These are phyloP conservation scores for Thecaphora thlaspeos DNA, from an alignment of 1,284 basidiomycete genomes.

Conservation along the genomic window DNA sequence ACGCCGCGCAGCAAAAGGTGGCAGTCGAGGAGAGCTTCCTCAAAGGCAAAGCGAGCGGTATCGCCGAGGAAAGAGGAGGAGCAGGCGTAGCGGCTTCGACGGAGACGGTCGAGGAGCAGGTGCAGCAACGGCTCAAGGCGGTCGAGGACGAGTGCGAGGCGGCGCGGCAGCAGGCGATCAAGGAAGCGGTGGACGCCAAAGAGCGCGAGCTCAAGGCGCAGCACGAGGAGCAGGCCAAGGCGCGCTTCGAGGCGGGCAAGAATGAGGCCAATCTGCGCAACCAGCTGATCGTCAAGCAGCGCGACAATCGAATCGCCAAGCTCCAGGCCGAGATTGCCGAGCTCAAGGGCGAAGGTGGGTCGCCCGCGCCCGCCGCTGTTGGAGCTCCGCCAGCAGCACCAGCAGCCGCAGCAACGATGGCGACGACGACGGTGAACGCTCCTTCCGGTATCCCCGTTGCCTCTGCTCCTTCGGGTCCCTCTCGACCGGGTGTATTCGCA, in stretches of 20 bases:
- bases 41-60: constrained; percentile 4
- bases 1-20: constrained; percentile 11
- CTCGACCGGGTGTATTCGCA: constrained; percentile 25
- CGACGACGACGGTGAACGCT: neutral
- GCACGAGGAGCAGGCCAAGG: constrained; percentile 43
- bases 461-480: constrained; percentile 3
- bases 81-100: neutral
- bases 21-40: constrained; percentile 17
- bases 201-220: constrained; percentile 45
- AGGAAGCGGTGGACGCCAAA: constrained; percentile 43
- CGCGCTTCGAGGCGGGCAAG: constrained; percentile 55
- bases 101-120: constrained; percentile 24
- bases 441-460: constrained; percentile 1
- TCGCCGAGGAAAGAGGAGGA: constrained; percentile 1
- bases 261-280: constrained; percentile 55
- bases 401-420: too few species aligned
- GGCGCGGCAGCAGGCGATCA: constrained; percentile 25
- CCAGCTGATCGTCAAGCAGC: constrained; percentile 52
- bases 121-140: constrained; percentile 30
- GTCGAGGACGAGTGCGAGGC: constrained; percentile 33
- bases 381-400: neutral
- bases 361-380: neutral
- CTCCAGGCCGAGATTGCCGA: constrained; percentile 49
- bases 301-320: constrained; percentile 53
- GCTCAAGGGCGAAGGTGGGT: constrained; percentile 41